Conservation (phyloP, 139 green algal genomes). For the Axilococcus clingmanii region DNA sequence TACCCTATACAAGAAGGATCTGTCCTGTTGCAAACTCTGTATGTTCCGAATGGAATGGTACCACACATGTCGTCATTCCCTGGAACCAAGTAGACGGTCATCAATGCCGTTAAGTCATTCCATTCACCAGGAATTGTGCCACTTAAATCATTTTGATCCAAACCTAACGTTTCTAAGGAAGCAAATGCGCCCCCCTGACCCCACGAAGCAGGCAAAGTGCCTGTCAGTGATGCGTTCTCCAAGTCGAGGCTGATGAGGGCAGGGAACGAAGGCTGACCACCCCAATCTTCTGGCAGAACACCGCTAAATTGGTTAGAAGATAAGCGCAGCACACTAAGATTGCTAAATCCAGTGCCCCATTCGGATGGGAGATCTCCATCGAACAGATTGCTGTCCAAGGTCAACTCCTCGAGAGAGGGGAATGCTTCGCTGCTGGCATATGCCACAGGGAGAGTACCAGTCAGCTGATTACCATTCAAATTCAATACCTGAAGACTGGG, state of each 20-base stretch:
- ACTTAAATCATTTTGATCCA: background rate
- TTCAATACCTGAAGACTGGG: background rate
- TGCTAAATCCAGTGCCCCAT: conserved; percentile 2
- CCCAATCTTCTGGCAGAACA: conserved; percentile 15
- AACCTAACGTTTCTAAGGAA: background rate
- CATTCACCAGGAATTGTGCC: too few species aligned
- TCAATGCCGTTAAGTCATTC: too few species aligned
- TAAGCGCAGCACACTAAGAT: conserved; percentile 2
- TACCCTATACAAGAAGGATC: background rate
- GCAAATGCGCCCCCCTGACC: background rate
- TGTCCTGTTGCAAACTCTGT: too few species aligned
- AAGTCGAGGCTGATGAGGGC: background rate
- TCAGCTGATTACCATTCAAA: background rate
- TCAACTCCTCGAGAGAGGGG: too few species aligned
- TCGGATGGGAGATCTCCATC: conserved; percentile 14
- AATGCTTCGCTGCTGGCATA: background rate
- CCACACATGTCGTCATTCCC: too few species aligned
- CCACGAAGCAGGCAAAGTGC: background rate
- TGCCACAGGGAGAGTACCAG: background rate
- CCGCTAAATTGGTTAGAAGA: conserved; percentile 15
- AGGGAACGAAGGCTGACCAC: background rate
- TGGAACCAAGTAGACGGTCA: too few species aligned
- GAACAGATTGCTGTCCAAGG: conserved; percentile 20
- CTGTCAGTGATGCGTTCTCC: background rate
- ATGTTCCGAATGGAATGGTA: too few species aligned